Conservation (phyloP, 192 early-diverging fungal species). For the Backusella circina region DNA sequence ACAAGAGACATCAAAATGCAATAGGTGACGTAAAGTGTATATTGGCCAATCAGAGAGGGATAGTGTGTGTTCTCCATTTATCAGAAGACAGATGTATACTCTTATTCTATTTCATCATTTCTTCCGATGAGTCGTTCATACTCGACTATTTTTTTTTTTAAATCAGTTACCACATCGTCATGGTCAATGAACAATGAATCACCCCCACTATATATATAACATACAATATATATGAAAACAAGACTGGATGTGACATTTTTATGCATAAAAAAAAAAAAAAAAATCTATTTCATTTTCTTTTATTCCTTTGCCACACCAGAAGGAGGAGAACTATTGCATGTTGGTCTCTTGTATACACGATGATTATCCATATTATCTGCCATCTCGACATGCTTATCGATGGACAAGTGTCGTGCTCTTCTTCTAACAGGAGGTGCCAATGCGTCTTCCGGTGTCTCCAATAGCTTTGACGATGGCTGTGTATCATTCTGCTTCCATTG, state of each 20-base stretch:
- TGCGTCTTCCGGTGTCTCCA: not conserved
- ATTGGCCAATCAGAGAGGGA: not conserved
- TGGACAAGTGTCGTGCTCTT: slow-evolving; percentile 7
- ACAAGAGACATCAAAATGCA: not conserved
- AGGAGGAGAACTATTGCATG: not conserved
- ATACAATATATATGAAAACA: too few species aligned
- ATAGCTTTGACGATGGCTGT: not conserved
- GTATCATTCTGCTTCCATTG: slow-evolving; percentile 36
- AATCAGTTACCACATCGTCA: too few species aligned
- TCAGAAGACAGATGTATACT: too few species aligned
- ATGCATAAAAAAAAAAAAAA: too few species aligned
- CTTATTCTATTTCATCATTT: too few species aligned
- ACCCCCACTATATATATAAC: too few species aligned
- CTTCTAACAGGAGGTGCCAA: not conserved
- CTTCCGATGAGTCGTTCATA: too few species aligned
- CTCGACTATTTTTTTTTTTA: too few species aligned
- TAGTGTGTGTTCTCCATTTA: too few species aligned
- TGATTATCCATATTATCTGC: not conserved
- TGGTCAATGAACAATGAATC: too few species aligned
- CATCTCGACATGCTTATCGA: not conserved
- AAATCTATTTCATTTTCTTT: not conserved
- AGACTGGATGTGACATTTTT: too few species aligned
- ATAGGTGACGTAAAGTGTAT: not conserved
- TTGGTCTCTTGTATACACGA: not conserved
- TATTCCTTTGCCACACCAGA: not conserved